phyloP scores from a whole-genome alignment of 2,329 filamentous ascomycete species.

The Ceratocystis papillata region DNA sequence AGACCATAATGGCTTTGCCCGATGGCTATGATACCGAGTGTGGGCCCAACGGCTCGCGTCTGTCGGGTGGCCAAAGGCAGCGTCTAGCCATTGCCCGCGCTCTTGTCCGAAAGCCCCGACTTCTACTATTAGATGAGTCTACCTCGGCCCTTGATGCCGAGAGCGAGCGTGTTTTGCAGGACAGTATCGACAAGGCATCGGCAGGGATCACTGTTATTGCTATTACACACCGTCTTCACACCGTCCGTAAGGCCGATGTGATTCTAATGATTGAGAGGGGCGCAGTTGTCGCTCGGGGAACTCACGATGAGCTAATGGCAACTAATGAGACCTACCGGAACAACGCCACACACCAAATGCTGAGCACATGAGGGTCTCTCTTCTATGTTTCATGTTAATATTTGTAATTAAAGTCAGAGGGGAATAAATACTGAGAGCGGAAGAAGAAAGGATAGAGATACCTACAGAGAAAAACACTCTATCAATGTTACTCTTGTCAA shows the following conservation, averaged over 20 bases:
- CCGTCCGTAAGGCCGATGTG: conserved; percentile 46
- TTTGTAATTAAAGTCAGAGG: background rate
- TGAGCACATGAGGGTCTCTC: conserved; percentile 27
- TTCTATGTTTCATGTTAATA: background rate
- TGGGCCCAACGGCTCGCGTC: conserved; percentile 59
- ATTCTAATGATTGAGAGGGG: conserved; percentile 49
- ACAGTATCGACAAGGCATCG: conserved; percentile 50
- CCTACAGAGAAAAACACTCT: background rate
- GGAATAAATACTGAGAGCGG: background rate
- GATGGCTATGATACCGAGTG: conserved; percentile 56
- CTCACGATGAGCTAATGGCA: conserved; percentile 45
- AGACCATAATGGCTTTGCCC: conserved; percentile 51
- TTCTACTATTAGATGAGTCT: conserved; percentile 71
- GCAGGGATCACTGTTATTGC: conserved; percentile 47
- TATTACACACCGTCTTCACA: conserved; percentile 48
- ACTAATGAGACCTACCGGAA: conserved; percentile 43
- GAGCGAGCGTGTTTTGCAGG: conserved; percentile 54
- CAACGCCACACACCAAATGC: conserved; percentile 44
- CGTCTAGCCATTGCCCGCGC: conserved; percentile 68
- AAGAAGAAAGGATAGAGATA: background rate
- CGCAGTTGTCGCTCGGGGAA: conserved; percentile 41
- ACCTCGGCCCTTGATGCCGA: conserved; percentile 67
- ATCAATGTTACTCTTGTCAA: background rate
- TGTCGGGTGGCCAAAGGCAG: conserved; percentile 73
- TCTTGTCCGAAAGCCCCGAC: conserved; percentile 56